Base-by-base conservation (phyloP, 495 filamentous ascomycete genomes). In the Penicillium herquei region DNA sequence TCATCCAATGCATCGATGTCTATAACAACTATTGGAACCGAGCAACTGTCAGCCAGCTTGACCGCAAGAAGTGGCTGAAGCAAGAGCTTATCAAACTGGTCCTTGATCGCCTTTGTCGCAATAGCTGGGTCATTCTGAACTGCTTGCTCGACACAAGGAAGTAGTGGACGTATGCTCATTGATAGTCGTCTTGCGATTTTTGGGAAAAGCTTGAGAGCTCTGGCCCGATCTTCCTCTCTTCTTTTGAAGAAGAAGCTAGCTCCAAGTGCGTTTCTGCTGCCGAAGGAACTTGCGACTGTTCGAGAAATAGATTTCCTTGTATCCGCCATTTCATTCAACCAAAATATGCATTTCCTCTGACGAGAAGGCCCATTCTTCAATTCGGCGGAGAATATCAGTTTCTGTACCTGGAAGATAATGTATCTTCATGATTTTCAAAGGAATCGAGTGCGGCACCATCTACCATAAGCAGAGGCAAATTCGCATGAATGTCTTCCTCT, bases 1-100 rank as follows among this genome's bases (percentile, higher is more conserved):
- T 83, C 78, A 48, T 82, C 81, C 14, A 84, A 67, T 49, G 80
- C 80, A 56, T 84, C 80, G 31, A 84, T 62, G 10, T 82, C 70
- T 10, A 43, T 17, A 12, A 82, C 64, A 10, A 75, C 53, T 12
- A 52, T 32, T 10, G 16, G 26, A 31, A 42, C 54, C 9, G 0
- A 1, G 1, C 16, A 10, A 7, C 16, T 6, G 43, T 43, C 34
- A n/a, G 50, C 37, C 17, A 61, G 41, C 8, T 44, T 26, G 21
- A 26, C 21, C 21, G 21, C 31, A 16, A 40, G 45, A 0, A 81
- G 59, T 10, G 76, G 77, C 31, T 72, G 33, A 50, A 79, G 54
- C 56, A 83, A 59, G 9, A 85, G 72, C 62, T 77, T 50, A 10
- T 50, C 47, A 39, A 35, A 50, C 9, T 50, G 47, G 3, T 50